These are phyloP conservation scores for Bipolaris cookei DNA, from an alignment of 2,329 filamentous ascomycete species.

Conservation along the genomic window DNA sequence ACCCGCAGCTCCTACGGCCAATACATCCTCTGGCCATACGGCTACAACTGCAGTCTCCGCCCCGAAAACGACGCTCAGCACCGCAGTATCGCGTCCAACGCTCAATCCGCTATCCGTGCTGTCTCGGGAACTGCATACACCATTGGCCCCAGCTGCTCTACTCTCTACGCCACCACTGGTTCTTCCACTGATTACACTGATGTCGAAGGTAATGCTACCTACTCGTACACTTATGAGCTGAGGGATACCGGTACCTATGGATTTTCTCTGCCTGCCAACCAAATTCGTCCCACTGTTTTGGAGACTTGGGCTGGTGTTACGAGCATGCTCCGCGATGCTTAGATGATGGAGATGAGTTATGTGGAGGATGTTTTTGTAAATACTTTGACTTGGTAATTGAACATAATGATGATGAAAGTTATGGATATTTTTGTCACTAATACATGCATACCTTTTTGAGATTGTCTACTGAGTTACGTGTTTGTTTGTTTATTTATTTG, in stretches of 20 bases:
- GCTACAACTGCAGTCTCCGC: constrained; percentile 61
- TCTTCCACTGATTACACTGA: constrained; percentile 53
- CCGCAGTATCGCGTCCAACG: constrained; percentile 57
- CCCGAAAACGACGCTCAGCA: constrained; percentile 58
- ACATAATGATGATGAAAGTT: background rate
- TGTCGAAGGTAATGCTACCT: constrained; percentile 51
- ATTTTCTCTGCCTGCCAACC: constrained; percentile 56
- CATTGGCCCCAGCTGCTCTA: constrained; percentile 61
- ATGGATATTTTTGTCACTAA: too few species aligned
- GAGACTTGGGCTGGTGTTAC: constrained; percentile 56
- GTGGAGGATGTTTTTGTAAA: background rate
- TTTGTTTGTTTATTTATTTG: too few species aligned
- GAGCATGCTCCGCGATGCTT: constrained; percentile 38
- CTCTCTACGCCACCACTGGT: constrained; percentile 64
- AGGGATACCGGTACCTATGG: constrained; percentile 57
- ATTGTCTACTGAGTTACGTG: too few species aligned
- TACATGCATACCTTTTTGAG: too few species aligned
- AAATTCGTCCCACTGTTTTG: constrained; percentile 56
- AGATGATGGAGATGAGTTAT: background rate
- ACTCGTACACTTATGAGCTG: constrained; percentile 57
- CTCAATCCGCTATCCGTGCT: constrained; percentile 60
- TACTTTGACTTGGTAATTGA: background rate
- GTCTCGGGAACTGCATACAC: constrained; percentile 57
- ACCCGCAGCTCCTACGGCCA: constrained; percentile 19
- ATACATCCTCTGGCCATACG: constrained; percentile 59